Evolutionary conservation across 495 filamentous ascomycete genomes (phyloP).

Genomic region (Neurospora sp.): DNA sequence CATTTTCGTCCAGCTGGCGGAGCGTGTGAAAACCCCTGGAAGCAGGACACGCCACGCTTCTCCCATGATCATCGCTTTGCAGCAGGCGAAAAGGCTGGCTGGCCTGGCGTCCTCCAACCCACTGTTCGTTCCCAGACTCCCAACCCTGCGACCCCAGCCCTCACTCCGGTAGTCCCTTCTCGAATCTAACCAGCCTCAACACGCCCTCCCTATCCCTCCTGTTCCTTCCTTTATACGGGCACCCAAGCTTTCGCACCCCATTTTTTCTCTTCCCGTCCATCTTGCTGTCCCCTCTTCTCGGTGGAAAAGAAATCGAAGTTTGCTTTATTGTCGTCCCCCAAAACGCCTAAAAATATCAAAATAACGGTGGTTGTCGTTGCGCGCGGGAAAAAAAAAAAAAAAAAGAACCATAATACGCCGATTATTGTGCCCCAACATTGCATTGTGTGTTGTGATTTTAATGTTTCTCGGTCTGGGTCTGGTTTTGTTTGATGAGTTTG

Average conservation of each 20-base stretch:
- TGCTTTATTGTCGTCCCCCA: not conserved
- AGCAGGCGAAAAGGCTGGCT: not conserved
- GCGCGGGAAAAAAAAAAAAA: not conserved
- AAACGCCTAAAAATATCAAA: not conserved
- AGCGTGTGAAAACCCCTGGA: not conserved
- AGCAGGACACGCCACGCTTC: not conserved
- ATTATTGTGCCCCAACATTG: not conserved
- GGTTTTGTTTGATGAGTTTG: not conserved
- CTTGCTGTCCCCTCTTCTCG: not conserved
- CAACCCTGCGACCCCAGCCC: not conserved
- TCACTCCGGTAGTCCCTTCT: not conserved
- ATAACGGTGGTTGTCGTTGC: not conserved
- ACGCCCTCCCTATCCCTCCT: not conserved
- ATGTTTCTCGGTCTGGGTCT: not conserved
- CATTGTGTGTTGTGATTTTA: not conserved
- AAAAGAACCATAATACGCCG: not conserved
- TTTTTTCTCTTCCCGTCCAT: not conserved
- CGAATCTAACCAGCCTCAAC: not conserved
- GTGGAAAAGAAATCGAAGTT: not conserved
- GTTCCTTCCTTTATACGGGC: not conserved
- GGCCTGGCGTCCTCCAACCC: not conserved
- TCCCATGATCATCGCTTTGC: not conserved
- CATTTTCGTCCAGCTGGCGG: not conserved
- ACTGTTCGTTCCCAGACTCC: not conserved
- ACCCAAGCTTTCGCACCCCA: conserved; percentile 6